These are phyloP conservation scores for Lentinula detonsa DNA, from an alignment of 768 basidiomycete genomes.

Conservation along the genomic window DNA sequence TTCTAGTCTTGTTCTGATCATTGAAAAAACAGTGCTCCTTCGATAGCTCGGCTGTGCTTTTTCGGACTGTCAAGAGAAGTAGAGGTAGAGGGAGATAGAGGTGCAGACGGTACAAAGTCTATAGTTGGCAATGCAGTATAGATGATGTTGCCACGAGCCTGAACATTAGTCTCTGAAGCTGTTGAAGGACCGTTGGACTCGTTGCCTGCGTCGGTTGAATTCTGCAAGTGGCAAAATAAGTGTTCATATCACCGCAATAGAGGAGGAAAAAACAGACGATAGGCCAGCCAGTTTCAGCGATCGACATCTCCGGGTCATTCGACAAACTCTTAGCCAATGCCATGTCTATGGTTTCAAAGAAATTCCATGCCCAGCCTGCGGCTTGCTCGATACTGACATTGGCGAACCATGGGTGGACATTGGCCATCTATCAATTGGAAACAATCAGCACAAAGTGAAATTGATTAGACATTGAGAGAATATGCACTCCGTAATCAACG, in stretches of 20 bases:
- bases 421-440: slow-evolving; percentile 54
- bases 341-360: slow-evolving; percentile 67
- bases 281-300: slow-evolving; percentile 87
- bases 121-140: not conserved
- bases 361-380: slow-evolving; percentile 76
- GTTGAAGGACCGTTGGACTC: slow-evolving; percentile 61
- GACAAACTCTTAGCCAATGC: slow-evolving; percentile 40
- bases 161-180: slow-evolving; percentile 57
- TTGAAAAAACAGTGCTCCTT: no score
- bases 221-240: slow-evolving; percentile 24
- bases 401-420: slow-evolving; percentile 94
- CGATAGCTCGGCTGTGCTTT: no score
- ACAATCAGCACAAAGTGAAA: not conserved
- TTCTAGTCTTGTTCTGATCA: no score
- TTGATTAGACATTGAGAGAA: slow-evolving; percentile 1
- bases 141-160: slow-evolving; percentile 25
- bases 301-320: slow-evolving; percentile 78
- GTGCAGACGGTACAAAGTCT: no score
- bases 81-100: no score
- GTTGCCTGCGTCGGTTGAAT: slow-evolving; percentile 52
- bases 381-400: slow-evolving; percentile 59
- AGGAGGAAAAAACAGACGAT: slow-evolving; percentile 38
- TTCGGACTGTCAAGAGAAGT: no score
- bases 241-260: not conserved
- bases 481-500: slow-evolving; percentile 65